Base-by-base conservation (phyloP, 257 asterid species). In the Cordia subcordata region DNA sequence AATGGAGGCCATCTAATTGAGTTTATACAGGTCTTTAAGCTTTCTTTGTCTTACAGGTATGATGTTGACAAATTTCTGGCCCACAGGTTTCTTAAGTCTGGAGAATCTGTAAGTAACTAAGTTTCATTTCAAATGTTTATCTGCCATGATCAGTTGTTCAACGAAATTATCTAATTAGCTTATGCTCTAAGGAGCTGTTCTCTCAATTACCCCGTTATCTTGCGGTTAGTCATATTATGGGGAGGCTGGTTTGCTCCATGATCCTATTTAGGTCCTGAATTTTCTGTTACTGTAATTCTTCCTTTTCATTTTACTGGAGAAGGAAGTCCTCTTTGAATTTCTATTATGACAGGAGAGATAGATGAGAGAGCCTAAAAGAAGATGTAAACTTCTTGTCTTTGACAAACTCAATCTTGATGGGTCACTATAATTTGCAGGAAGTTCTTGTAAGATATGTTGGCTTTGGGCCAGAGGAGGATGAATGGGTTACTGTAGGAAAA, bases 381-480 rank as follows among this genome's bases (percentile, higher is more conserved):
- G 35, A 27, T 6, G 3, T 27, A 27, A 27, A 1, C 3, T 27
- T 27, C 35, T 27, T 27, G 5, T 22, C 38, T 53, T 32, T 3
- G 37, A 18, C 32, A 22, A 21, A 19, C 22, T 54, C 2, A 35
- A 5, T 47, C 5, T 60, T 79, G 63, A 71, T 5, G 13, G 23
- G 44, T 66, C 68, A 9, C 13, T 42, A 47, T 68, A 68, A 64
- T 65, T 38, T 78, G 65, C 91, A 88, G 99, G 91, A 93, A 77
- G 87, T 85, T 71, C 80, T 53, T 69, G 88, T 86, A 57, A 82
- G 91, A 78, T 93, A 59, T 77, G 76, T 77, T 54, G 97, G 97
- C 21, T 86, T 82, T 72, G 95, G 94, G 72, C 57, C 77, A 0
- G 95, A 81, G 66, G 94, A 86, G 63, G 94, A 86, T 60, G 99